phyloP scores from a whole-genome alignment of 805 yeast genomes.

The Kodamaea jinghongensis region DNA sequence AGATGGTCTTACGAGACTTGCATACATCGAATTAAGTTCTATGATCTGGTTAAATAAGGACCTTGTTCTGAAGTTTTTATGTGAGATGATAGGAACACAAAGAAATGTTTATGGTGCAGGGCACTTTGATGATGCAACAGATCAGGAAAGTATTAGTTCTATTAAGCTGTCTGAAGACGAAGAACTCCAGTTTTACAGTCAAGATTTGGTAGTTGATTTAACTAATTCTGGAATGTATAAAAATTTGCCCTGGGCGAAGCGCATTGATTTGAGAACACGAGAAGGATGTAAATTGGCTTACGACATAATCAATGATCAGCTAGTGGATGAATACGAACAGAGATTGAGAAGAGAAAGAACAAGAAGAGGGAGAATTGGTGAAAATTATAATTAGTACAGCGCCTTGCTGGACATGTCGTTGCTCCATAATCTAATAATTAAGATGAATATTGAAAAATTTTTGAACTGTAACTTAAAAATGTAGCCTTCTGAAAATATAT shows the following conservation, averaged over 20 bases:
- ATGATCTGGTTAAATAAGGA: slow-evolving; percentile 48
- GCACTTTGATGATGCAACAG: slow-evolving; percentile 9
- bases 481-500: too few relatives aligned
- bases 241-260: slow-evolving; percentile 45
- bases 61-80: slow-evolving; percentile 34
- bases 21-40: slow-evolving; percentile 39
- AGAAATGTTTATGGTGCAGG: not conserved
- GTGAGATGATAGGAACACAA: slow-evolving; percentile 21
- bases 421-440: too few relatives aligned
- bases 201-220: slow-evolving; percentile 36
- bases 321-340: slow-evolving; percentile 30
- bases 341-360: slow-evolving; percentile 29
- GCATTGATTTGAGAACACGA: slow-evolving; percentile 21
- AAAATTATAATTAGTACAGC: slow-evolving; percentile 26
- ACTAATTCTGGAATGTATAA: slow-evolving; percentile 50
- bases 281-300: slow-evolving; percentile 27
- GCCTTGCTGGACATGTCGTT: too few relatives aligned
- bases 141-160: slow-evolving; percentile 8
- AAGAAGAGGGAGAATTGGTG: slow-evolving; percentile 44
- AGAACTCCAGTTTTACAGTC: slow-evolving; percentile 8
- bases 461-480: too few relatives aligned
- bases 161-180: slow-evolving; percentile 7
- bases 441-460: too few relatives aligned
- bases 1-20: slow-evolving; percentile 4
- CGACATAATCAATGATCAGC: slow-evolving; percentile 30